A percentile compares a stretch with the other conserved stretches of the same genome.
Conservation (phyloP, 2,329 filamentous ascomycete species). For the Zymoseptoria ardabiliae region DNA sequence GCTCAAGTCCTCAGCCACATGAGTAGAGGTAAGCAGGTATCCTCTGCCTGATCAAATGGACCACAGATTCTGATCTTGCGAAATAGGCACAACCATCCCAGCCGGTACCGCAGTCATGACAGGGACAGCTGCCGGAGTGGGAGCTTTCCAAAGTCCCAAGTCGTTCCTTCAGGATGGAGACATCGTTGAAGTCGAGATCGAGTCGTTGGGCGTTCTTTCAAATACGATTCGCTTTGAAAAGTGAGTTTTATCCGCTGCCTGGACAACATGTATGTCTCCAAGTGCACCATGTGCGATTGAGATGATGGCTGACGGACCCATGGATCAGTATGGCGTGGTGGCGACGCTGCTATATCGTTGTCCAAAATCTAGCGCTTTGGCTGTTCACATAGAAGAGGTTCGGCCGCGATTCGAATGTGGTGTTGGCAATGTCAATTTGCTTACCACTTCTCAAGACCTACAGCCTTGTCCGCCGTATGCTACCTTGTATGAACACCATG, state of each 20-base stretch:
- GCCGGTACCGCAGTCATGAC: conserved; percentile 41
- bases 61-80: not conserved
- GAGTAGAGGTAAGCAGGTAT: conserved; percentile 38
- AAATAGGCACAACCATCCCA: conserved; percentile 11
- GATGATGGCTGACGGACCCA: not conserved
- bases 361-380: not conserved
- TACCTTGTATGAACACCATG: too few relatives aligned
- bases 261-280: not conserved
- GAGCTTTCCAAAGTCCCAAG: conserved; percentile 27
- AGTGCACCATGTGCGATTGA: not conserved
- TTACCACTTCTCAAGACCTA: too few relatives aligned
- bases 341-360: not conserved
- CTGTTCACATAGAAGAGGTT: not conserved
- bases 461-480: too few relatives aligned
- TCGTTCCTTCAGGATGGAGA: conserved; percentile 19
- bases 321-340: not conserved
- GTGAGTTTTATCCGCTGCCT: not conserved
- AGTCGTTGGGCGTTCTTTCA: not conserved
- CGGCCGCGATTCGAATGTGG: not conserved
- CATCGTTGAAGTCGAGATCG: conserved; percentile 12
- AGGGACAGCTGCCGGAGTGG: conserved; percentile 35
- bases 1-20: conserved; percentile 17
- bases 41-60: conserved; percentile 23
- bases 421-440: too few relatives aligned
- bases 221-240: not conserved